These are phyloP conservation scores for Phlebiopsis gigantea DNA, from an alignment of 768 basidiomycete genomes.

Conservation along the genomic window DNA sequence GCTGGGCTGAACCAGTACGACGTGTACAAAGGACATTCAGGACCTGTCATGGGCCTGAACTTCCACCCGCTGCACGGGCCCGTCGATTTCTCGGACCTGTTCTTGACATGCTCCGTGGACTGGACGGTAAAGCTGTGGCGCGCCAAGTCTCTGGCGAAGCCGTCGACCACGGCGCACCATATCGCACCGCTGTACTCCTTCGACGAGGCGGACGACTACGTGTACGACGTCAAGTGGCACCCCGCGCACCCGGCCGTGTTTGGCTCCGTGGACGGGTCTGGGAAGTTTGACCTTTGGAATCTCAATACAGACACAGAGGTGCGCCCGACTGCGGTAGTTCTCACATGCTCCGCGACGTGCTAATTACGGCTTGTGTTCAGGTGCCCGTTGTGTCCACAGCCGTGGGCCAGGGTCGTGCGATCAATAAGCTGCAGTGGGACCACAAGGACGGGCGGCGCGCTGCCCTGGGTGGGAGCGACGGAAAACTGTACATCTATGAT, in stretches of 20 bases:
- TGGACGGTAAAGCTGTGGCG: conserved; percentile 99
- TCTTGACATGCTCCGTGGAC: conserved; percentile 89
- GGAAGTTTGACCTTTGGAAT: conserved; percentile 97
- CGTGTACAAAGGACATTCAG: conserved; percentile 88
- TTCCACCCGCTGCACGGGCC: conserved; percentile 92
- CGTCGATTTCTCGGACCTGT: conserved; percentile 93
- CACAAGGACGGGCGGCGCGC: conserved; percentile 86
- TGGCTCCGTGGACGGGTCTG: conserved; percentile 90
- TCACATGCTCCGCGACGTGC: background rate
- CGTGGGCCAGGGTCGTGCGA: conserved; percentile 72
- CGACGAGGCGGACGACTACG: conserved; percentile 97
- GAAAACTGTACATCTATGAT: conserved; percentile 90
- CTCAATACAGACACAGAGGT: conserved; percentile 96
- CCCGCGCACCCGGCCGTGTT: conserved; percentile 92
- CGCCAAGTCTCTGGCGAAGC: conserved; percentile 69
- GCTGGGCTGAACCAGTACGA: conserved; percentile 93
- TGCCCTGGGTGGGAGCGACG: conserved; percentile 89
- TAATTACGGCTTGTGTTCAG: conserved; percentile 34
- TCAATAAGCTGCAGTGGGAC: conserved; percentile 98
- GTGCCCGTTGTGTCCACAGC: conserved; percentile 87
- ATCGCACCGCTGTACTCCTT: conserved; percentile 87
- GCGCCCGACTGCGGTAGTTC: conserved; percentile 2
- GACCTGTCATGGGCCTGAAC: conserved; percentile 89
- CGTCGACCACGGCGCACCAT: conserved; percentile 48
- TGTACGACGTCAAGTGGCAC: conserved; percentile 99